Percentiles rank a stretch among this genome's conserved stretches.
Evolutionary conservation across 1,139 yeast genomes (phyloP).

Genomic region (Torulaspora globosa): DNA sequence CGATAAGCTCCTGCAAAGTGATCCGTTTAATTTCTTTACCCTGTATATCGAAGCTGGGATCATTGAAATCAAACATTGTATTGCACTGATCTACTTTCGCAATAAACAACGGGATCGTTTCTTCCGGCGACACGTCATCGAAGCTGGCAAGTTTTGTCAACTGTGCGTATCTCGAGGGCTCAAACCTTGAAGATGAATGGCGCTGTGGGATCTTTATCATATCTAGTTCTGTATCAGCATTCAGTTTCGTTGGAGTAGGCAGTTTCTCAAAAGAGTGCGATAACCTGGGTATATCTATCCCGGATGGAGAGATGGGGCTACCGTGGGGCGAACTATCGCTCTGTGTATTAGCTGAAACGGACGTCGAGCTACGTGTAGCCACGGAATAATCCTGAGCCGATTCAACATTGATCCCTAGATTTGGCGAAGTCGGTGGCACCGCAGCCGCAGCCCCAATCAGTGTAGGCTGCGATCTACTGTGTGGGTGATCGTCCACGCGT

Average conservation of each 20-base stretch:
- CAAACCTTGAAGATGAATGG: constrained; percentile 91
- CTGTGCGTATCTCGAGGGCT: constrained; percentile 70
- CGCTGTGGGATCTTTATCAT: constrained; percentile 76
- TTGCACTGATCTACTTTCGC: constrained; percentile 93
- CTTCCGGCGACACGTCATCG: constrained; percentile 85
- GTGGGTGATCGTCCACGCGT: constrained; percentile 1
- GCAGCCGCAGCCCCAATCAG: constrained; percentile 29
- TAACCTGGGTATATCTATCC: constrained; percentile 42
- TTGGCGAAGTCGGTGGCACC: constrained; percentile 22
- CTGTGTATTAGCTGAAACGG: constrained; percentile 8
- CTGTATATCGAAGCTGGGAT: constrained; percentile 84
- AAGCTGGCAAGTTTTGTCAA: constrained; percentile 80
- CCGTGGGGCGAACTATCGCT: constrained; percentile 7
- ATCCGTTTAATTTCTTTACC: constrained; percentile 89
- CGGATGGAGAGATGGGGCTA: constrained; percentile 27
- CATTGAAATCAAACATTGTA: constrained; percentile 87
- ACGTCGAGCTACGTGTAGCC: constrained; percentile 12
- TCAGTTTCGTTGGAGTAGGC: constrained; percentile 43
- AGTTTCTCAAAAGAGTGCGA: constrained; percentile 46
- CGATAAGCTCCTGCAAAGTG: constrained; percentile 83
- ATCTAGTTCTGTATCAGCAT: constrained; percentile 49
- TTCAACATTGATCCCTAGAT: constrained; percentile 5
- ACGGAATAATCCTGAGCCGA: constrained; percentile 18
- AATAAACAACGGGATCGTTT: constrained; percentile 74
- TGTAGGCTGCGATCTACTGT: constrained; percentile 25